Base-by-base conservation (phyloP, 106 monocot species). In the Dendrobium huoshanense region DNA sequence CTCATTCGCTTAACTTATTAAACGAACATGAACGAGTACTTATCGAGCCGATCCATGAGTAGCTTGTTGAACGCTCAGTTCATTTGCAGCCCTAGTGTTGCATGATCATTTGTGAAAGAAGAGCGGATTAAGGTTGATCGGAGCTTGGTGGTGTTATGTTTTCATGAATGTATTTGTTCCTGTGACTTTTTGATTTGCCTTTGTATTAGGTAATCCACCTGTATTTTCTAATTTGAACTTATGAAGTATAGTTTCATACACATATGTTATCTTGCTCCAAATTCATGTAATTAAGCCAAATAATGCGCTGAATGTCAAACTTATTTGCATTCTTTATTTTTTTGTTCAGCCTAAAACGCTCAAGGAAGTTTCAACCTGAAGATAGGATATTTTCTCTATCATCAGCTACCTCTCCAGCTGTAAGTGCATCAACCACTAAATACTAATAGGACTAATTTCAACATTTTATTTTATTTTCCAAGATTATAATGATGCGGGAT, bases 301-400 rank as follows among this genome's bases (percentile, higher is more conserved):
- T 41, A 41, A 18, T 74, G 74, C 20, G 43, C 15, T 70, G 37
- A 15, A 20, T 20, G n/a, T n/a, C 0, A 74, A 20, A 20, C 4
- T 1, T 74, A 5, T 74, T 44, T 74, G 8, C 19, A 8, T 74
- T 74, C 74, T 42, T 74, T 74, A 70, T 70, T 74, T 74, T 81
- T 85, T 37, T 37, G 37, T 37, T 80, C 89, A 94, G 94, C 83
- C 41, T 94, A 72, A 94, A 94, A 83, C 89, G 94, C 37, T 90
- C 94, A 33, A 84, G 91, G 80, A 94, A 94, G 79, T 94, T 94
- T 83, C 91, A 94, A 85, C 86, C 94, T 80, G 94, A 94, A 75
- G 94, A 94, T 55, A 89, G 94, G 59, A 82, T 94, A 22, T 94
- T 94, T 81, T 91, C 91, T 44, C 72, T 91, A 67, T 94, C 91